Evolutionary conservation across 208 protist species (phyloP), one percentile per base, ranked within the genome.

Genomic region (Acanthamoeba divionensis): DNA sequence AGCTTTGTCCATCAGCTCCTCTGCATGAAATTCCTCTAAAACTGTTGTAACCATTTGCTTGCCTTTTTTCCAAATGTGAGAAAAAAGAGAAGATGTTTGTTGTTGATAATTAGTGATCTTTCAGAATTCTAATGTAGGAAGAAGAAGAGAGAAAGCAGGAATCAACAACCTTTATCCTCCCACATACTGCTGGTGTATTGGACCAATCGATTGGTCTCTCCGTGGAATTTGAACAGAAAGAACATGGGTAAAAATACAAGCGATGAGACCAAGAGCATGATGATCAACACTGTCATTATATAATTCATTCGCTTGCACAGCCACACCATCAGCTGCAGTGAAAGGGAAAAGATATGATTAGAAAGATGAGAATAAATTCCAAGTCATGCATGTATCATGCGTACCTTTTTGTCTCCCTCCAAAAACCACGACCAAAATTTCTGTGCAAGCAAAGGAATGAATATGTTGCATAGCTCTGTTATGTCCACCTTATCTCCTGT

Each of bases 261-360:
- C 21, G 38, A 15, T 29, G 50, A 83, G 18, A 83, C 73, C 9
- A 83, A 52, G 4, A 83, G 73, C 13, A 83, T 47, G 29, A 83
- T 24, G 73, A 83, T 83, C 26, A 83, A 26, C 50, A 83, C 24
- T 45, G 73, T 75, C 66, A 75, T 75, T n/a, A 75, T 75, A 21
- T 45, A 36, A 45, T 75, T 75, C 66, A 75, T 75, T 45, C 52
- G 66, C 12, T n/a, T 21, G 33, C 52, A 45, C 33, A 75, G 66
- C 66, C 66, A 75, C n/a, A n/a, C n/a, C n/a, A n/a, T n/a, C n/a
- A n/a, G n/a, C n/a, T n/a, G n/a, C n/a, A n/a, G n/a, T n/a, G n/a
- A n/a, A n/a, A n/a, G n/a, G n/a, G n/a, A n/a, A n/a, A n/a, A n/a
- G n/a, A n/a, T n/a, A n/a, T n/a, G n/a, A n/a, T n/a, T n/a, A n/a